These are phyloP conservation scores for Ceratorhiza oryzae-sativae DNA, from an alignment of 1,284 basidiomycete genomes.

Conservation along the genomic window DNA sequence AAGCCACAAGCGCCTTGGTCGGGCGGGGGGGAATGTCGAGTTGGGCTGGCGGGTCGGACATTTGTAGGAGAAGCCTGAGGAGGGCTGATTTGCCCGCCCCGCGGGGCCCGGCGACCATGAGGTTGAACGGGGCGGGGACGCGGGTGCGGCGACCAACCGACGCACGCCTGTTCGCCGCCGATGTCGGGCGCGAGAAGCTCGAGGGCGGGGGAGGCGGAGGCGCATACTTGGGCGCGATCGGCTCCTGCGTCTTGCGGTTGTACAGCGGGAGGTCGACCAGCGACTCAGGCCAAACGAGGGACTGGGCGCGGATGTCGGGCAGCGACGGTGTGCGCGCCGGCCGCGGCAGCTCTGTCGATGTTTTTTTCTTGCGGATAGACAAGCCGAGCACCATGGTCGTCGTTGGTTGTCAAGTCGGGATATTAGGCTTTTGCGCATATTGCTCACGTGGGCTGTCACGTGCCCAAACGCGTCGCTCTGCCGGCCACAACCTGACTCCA, in stretches of 20 bases:
- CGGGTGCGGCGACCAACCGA: slow-evolving; percentile 60
- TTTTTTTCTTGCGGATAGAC: slow-evolving; percentile 63
- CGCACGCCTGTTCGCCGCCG: slow-evolving; percentile 56
- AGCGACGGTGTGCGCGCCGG: slow-evolving; percentile 72
- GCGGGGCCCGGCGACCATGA: slow-evolving; percentile 82
- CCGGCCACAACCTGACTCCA: background rate
- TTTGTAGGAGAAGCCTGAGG: slow-evolving; percentile 54
- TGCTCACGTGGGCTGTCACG: slow-evolving; percentile 4
- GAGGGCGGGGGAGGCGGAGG: slow-evolving; percentile 43
- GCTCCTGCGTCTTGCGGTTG: slow-evolving; percentile 38
- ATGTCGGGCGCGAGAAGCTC: slow-evolving; percentile 53
- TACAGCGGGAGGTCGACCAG: slow-evolving; percentile 61
- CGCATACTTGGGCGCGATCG: slow-evolving; percentile 37
- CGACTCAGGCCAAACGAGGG: slow-evolving; percentile 80
- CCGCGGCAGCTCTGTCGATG: slow-evolving; percentile 56
- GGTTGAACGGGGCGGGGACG: slow-evolving; percentile 77
- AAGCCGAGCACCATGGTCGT: slow-evolving; percentile 67
- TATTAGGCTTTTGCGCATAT: background rate
- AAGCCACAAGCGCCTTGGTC: slow-evolving; percentile 68
- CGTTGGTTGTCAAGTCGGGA: background rate
- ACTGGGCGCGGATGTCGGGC: slow-evolving; percentile 71
- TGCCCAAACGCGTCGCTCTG: background rate
- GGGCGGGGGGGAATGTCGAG: slow-evolving; percentile 60
- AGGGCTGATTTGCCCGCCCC: slow-evolving; percentile 84
- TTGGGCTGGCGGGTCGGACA: slow-evolving; percentile 11